A percentile compares a stretch with the other conserved stretches of the same genome.
Conservation (phyloP, 177 flowering plant genomes). For the Vitis hybrid region DNA sequence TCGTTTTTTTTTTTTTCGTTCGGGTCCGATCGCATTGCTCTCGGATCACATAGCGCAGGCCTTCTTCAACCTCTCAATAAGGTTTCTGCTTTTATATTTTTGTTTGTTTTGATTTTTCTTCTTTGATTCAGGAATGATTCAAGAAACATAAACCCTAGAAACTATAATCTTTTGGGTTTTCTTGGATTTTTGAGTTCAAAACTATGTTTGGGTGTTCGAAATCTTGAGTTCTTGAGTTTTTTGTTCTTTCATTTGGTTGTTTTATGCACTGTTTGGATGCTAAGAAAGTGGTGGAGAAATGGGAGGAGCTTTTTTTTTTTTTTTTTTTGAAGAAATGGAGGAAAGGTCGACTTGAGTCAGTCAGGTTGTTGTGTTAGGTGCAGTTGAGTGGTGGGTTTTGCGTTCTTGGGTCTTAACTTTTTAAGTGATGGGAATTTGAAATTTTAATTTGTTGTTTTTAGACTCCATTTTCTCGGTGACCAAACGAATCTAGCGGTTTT, state of each 20-base stretch:
- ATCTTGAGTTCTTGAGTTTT: too few species aligned
- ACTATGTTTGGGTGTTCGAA: too few species aligned
- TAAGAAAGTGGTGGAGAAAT: too few species aligned
- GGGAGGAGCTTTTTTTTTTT: background rate
- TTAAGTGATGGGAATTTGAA: background rate
- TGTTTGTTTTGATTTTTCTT: background rate
- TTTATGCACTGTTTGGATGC: too few species aligned
- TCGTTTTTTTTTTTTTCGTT: background rate
- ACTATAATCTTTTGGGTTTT: background rate
- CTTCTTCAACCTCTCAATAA: background rate
- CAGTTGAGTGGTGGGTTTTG: too few species aligned
- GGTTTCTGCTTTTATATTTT: slow-evolving; percentile 10
- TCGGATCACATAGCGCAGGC: background rate
- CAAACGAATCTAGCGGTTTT: background rate
- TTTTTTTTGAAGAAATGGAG: background rate
- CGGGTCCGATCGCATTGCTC: background rate
- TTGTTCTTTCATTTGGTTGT: too few species aligned
- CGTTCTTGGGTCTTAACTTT: too few species aligned
- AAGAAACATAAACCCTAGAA: too few species aligned
- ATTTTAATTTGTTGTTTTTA: background rate
- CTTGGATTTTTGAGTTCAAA: background rate
- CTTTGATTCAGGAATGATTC: background rate
- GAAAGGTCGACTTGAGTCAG: too few species aligned
- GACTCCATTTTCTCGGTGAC: background rate
- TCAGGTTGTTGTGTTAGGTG: too few species aligned